A percentile compares a stretch with the other conserved stretches of the same genome.
phyloP scores from a whole-genome alignment of 495 filamentous ascomycete genomes.

The Penicillium dipodomyicola region DNA sequence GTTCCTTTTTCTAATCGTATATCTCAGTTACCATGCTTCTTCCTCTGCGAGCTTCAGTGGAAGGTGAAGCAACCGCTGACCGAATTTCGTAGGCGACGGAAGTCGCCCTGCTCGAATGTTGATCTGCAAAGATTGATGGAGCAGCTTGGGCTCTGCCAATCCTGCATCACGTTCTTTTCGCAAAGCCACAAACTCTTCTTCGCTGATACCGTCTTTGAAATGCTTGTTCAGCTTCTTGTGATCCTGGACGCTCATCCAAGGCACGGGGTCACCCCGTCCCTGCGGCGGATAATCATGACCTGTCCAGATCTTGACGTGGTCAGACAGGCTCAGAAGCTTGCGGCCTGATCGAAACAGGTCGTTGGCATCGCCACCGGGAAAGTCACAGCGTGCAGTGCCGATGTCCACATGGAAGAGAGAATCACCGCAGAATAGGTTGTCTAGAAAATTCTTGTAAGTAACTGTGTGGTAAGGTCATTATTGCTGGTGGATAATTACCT shows the following conservation, averaged over 20 bases:
- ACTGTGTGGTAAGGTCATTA: neutral
- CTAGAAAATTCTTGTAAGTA: conserved; percentile 17
- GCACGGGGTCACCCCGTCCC: conserved; percentile 28
- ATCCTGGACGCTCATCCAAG: conserved; percentile 50
- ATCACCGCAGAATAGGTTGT: conserved; percentile 61
- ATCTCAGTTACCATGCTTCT: conserved; percentile 17
- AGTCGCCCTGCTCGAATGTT: conserved; percentile 56
- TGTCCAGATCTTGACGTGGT: conserved; percentile 47
- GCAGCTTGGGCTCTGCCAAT: conserved; percentile 49
- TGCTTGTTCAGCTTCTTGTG: conserved; percentile 54
- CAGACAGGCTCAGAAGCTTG: conserved; percentile 47
- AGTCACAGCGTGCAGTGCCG: conserved; percentile 59
- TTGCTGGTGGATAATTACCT: conserved; percentile 19
- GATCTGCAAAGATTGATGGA: conserved; percentile 57
- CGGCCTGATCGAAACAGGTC: conserved; percentile 45
- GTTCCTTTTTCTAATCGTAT: neutral
- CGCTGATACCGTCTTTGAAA: conserved; percentile 36
- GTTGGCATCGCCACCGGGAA: conserved; percentile 53
- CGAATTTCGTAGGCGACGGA: conserved; percentile 32
- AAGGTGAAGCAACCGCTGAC: conserved; percentile 41
- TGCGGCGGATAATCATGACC: conserved; percentile 51
- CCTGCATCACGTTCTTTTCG: conserved; percentile 46
- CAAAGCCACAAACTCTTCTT: conserved; percentile 49
- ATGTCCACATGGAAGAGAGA: conserved; percentile 59
- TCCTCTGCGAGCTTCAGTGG: conserved; percentile 40